These are phyloP conservation scores for Citropsis articulata DNA, from an alignment of 345 rosid genomes.

Conservation along the genomic window DNA sequence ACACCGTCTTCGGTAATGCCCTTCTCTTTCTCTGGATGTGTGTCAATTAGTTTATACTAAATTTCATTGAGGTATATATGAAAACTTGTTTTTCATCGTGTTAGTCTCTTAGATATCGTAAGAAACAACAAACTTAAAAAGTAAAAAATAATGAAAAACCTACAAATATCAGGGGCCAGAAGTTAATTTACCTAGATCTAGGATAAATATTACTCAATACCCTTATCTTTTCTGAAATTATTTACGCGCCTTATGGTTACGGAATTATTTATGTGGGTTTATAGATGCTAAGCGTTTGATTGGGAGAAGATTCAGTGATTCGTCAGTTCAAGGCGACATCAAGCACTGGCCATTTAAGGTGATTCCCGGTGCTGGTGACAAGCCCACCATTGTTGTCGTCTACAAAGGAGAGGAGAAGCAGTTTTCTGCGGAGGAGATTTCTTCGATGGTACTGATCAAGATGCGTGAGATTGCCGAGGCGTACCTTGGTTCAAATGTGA, in stretches of 20 bases:
- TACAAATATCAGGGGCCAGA: not conserved
- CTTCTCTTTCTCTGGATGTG: not conserved
- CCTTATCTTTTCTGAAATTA: not conserved
- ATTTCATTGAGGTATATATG: no score
- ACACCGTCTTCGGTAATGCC: conserved; percentile 53
- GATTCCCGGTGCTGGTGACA: conserved; percentile 33
- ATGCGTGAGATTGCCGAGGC: conserved; percentile 60
- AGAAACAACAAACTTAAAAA: no score
- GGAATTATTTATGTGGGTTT: not conserved
- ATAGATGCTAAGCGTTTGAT: conserved; percentile 45
- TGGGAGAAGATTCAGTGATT: conserved; percentile 40
- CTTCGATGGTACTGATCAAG: conserved; percentile 50
- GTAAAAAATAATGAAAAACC: no score
- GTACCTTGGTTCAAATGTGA: conserved; percentile 37
- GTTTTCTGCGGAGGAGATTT: conserved; percentile 51
- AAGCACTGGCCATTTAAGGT: conserved; percentile 47
- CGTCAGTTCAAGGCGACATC: conserved; percentile 41
- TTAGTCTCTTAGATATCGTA: no score
- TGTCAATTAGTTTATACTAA: not conserved
- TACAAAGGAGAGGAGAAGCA: conserved; percentile 42
- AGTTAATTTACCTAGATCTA: not conserved
- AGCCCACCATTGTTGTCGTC: conserved; percentile 33
- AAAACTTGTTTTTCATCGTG: no score
- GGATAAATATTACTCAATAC: not conserved
- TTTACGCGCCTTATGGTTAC: not conserved